Evolutionary conservation across 306 rosid species (phyloP), one percentile per base, ranked within the genome.

Genomic region (Prinsepia uniflora): DNA sequence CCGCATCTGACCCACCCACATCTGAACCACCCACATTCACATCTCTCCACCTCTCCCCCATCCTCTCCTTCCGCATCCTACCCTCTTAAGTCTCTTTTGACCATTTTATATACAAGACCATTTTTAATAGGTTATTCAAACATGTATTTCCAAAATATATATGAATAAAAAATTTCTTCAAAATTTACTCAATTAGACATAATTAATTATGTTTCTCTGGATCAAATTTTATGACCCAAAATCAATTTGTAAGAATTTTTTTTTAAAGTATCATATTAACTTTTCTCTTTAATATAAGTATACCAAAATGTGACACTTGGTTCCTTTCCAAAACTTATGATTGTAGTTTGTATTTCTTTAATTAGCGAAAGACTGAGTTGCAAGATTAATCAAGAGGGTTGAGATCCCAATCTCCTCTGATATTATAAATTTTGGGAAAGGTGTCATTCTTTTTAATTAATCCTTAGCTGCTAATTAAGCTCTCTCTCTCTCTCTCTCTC

Each of bases 21-120:
- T 56, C 81, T 88, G 77, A 72, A 83, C 87, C 86, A 79, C 90
- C 68, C 80, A n/a, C n/a, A 71, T 76, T 82, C 80, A 73, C 62
- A 22, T 67, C 71, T 50, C 67, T 68, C 66, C 54, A 52, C 10
- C 70, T 34, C 73, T 55, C 47, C 62, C 34, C 39, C 19, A 53
- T 15, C 13, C 67, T 57, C 20, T 44, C 48, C 59, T 18, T 50
- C 72, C 22, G 8, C 62, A n/a, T 40, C 73, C 22, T 14, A 70
- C 5, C 55, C 44, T 55, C 56, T 52, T 52, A 7, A 19, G 41
- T 59, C 57, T 63, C 71, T 22, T 62, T 52, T 47, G 55, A 46
- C 17, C 10, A 12, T 30, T 52, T 10, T 36, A 20, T 64, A 63
- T 17, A 15, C 10, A 42, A n/a, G 4, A 30, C 3, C 36, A 30